A percentile compares a stretch with the other conserved stretches of the same genome.
Conservation (phyloP, 208 protist genomes). For the Tritrichomonas foetus region DNA sequence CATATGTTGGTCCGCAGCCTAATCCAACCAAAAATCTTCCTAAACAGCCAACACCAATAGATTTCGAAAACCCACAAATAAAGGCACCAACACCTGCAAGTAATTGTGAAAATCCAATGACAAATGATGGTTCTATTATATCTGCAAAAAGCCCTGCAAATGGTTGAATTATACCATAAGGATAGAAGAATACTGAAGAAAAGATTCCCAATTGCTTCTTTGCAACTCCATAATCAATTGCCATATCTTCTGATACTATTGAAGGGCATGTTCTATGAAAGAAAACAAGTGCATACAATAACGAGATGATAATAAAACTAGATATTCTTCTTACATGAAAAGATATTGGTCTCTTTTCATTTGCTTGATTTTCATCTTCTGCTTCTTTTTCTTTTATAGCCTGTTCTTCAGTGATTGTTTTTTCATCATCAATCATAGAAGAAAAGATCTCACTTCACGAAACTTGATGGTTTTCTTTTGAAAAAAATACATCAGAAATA, state of each 20-base stretch:
- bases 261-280: conserved; percentile 14
- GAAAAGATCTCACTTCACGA: too few species aligned
- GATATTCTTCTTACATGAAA: too few species aligned
- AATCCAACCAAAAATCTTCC: not conserved
- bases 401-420: too few species aligned
- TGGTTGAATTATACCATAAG: not conserved
- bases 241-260: not conserved
- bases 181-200: not conserved
- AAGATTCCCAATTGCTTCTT: not conserved
- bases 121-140: not conserved
- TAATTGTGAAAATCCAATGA: not conserved
- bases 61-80: not conserved
- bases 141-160: conserved; percentile 3
- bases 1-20: conserved; percentile 32
- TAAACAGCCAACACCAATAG: not conserved
- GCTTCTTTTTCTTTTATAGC: too few species aligned
- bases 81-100: not conserved
- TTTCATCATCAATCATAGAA: too few species aligned
- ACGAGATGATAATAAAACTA: too few species aligned
- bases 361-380: too few species aligned
- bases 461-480: too few species aligned
- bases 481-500: too few species aligned
- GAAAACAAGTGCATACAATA: not conserved
- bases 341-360: too few species aligned
- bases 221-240: not conserved